phyloP scores from a whole-genome alignment of 805 yeast genomes.

The Yarrowia deformans region DNA sequence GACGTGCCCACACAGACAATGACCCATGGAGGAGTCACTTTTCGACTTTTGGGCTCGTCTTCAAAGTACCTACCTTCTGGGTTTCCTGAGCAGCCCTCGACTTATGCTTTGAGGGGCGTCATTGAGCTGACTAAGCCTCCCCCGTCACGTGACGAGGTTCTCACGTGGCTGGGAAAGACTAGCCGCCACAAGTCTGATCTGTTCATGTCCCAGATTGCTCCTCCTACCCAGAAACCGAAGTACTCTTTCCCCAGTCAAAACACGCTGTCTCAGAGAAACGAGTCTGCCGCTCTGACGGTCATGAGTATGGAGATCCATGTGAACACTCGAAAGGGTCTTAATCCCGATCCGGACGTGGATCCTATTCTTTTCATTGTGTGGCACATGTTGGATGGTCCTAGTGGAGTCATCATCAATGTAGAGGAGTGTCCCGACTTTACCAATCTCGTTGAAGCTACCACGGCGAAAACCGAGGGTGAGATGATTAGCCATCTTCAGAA shows the following conservation, averaged over 20 bases:
- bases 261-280: slow-evolving; percentile 13
- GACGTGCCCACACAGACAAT: slow-evolving; percentile 66
- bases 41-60: slow-evolving; percentile 47
- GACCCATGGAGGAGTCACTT: slow-evolving; percentile 68
- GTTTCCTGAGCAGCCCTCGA: neutral
- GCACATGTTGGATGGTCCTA: slow-evolving; percentile 58
- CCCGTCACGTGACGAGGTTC: slow-evolving; percentile 38
- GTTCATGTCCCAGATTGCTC: neutral
- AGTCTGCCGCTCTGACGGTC: slow-evolving; percentile 55
- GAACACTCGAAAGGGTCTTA: slow-evolving; percentile 55
- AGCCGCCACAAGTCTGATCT: neutral
- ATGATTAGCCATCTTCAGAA: slow-evolving; percentile 64
- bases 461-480: slow-evolving; percentile 58
- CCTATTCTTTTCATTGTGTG: slow-evolving; percentile 68
- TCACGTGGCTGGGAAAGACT: slow-evolving; percentile 13
- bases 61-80: slow-evolving; percentile 23
- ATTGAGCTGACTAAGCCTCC: slow-evolving; percentile 33
- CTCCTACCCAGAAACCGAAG: slow-evolving; percentile 12
- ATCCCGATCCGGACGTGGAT: slow-evolving; percentile 74
- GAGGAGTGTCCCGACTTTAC: slow-evolving; percentile 42
- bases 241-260: neutral
- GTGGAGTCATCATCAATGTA: slow-evolving; percentile 46
- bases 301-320: slow-evolving; percentile 74
- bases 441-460: slow-evolving; percentile 46
- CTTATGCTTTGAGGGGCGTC: neutral